phyloP scores from a whole-genome alignment of 495 filamentous ascomycete species.

The Letharia columbiana region DNA sequence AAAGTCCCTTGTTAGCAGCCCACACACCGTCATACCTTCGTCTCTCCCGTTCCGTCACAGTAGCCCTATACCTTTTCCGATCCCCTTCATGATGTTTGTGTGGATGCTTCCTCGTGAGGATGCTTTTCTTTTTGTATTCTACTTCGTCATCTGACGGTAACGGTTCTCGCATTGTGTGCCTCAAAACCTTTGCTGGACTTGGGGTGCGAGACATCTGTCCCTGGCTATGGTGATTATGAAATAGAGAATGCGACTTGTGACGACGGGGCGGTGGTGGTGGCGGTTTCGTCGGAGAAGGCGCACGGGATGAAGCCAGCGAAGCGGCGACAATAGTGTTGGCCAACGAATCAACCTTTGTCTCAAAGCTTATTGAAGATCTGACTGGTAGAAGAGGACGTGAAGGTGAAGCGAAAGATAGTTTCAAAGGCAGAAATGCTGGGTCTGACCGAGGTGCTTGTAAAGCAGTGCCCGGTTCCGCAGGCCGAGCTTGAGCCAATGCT shows the following conservation, averaged over 20 bases:
- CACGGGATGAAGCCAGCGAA: constrained; percentile 66
- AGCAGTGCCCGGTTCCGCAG: not conserved
- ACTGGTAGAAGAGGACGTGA: constrained; percentile 7
- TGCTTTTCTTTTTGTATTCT: constrained; percentile 40
- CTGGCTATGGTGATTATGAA: constrained; percentile 31
- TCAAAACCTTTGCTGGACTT: constrained; percentile 52
- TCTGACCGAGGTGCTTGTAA: not conserved
- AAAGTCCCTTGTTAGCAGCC: constrained; percentile 82
- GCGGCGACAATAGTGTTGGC: constrained; percentile 80
- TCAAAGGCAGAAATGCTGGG: not conserved
- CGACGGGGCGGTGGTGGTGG: constrained; percentile 40
- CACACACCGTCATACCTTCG: constrained; percentile 95
- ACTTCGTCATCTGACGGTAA: constrained; percentile 48
- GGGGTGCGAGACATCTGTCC: constrained; percentile 40
- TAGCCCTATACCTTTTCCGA: constrained; percentile 72
- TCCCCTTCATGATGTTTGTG: constrained; percentile 86
- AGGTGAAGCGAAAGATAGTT: not conserved
- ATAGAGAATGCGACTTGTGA: constrained; percentile 37
- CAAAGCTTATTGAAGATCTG: constrained; percentile 5
- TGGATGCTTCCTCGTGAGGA: constrained; percentile 54
- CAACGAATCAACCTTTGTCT: constrained; percentile 36
- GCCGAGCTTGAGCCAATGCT: not conserved
- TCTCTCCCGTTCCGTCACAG: constrained; percentile 66
- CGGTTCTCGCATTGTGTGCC: constrained; percentile 65
- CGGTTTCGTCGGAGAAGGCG: constrained; percentile 43